Base-by-base conservation (phyloP, 805 yeast genomes). In the Monosporozyma siamensis region DNA sequence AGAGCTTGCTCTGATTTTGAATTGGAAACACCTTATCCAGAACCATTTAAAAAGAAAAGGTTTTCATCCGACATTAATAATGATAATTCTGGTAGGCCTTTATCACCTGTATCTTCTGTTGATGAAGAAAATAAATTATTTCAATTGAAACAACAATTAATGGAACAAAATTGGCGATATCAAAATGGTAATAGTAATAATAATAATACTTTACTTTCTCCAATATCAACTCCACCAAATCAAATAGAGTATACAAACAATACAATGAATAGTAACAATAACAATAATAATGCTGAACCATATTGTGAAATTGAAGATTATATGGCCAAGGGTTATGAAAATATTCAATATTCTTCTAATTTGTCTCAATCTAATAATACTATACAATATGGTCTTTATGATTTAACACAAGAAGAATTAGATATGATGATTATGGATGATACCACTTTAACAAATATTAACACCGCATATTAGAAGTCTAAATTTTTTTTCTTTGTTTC, bases 221-320 rank as follows among this genome's bases (percentile, higher is more conserved):
- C 40, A 23, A 38, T 38, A 20, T 21, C 41, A 3, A 38, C 38
- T 20, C 38, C 46, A n/a, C 20, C 36, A 23, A 38, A 22, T 10
- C 39, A 34, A 41, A 12, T 23, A 14, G 15, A 20, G 24, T 32
- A 29, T 29, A 8, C 27, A 24, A 29, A 21, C 18, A 17, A 30
- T 12, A 15, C 26, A 6, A 23, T 6, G 4, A 20, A 8, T 5
- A 34, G 7, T 15, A 29, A 21, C 4, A 18, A 27, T 17, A n/a
- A n/a, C n/a, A 24, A n/a, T 21, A 25, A 20, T 23, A 17, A 41
- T 22, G 27, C 8, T 9, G 49, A 44, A 18, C 44, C 46, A 10
- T 53, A 56, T 23, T 49, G 54, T 10, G 61, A 56, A 38, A 48
- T 53, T 3, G 61, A 57, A 40, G 60, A 54, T 23, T 57, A 57